These are phyloP conservation scores for Forsythia viridissima DNA, from an alignment of 257 asterid species.

Conservation along the genomic window DNA sequence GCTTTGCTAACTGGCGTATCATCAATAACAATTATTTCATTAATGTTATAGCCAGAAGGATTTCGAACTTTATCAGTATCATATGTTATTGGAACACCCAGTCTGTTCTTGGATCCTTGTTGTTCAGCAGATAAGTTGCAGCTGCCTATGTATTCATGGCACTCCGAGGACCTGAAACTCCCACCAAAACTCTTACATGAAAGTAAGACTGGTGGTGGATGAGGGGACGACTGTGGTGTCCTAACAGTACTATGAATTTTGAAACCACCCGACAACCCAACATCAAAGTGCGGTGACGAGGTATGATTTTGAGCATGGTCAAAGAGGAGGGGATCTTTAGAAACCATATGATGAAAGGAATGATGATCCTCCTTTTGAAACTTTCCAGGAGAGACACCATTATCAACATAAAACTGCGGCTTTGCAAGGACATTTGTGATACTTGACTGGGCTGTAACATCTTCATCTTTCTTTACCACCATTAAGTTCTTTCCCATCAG, in stretches of 20 bases:
- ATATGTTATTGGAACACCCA: constrained; percentile 19
- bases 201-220: constrained; percentile 36
- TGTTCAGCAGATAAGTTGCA: constrained; percentile 26
- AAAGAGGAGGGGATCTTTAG: constrained; percentile 27
- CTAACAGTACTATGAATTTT: constrained; percentile 28
- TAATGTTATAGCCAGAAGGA: constrained; percentile 31
- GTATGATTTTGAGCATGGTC: constrained; percentile 25
- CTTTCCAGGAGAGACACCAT: constrained; percentile 28
- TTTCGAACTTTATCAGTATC: constrained; percentile 26
- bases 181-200: constrained; percentile 30
- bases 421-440: constrained; percentile 28
- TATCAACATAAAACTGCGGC: constrained; percentile 23
- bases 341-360: constrained; percentile 28
- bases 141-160: constrained; percentile 32
- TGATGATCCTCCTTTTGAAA: constrained; percentile 29
- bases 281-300: constrained; percentile 33
- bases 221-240: constrained; percentile 28
- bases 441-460: constrained; percentile 33
- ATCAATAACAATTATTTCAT: constrained; percentile 48
- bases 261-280: constrained; percentile 37
- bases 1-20: constrained; percentile 42
- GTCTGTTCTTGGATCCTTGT: constrained; percentile 27
- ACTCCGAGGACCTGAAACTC: constrained; percentile 25
- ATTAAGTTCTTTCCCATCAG: constrained; percentile 91
- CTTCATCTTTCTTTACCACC: constrained; percentile 72